Evolutionary conservation across 768 basidiomycete genomes (phyloP), one percentile per base, ranked within the genome.

Genomic region (Boletus speciosus): DNA sequence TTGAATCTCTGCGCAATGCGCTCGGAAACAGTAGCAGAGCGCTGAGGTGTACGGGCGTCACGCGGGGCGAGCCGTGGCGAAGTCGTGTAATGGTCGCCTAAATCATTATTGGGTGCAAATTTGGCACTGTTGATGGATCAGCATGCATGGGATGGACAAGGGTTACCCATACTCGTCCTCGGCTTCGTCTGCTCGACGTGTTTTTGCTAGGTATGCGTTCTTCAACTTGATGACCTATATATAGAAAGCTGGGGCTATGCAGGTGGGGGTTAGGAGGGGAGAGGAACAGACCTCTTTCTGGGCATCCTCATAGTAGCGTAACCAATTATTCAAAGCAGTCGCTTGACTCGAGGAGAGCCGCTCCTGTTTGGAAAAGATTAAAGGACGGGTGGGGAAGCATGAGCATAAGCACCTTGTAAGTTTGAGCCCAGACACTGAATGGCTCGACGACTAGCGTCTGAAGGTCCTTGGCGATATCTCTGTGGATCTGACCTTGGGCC

Each of bases 171-270:
- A 96, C 94, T 96, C 93, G 67, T 97, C 94, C 67, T 93, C 93
- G 8, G 88, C 86, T 65, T 97, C 94, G 62, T 97, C 94, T 15
- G 94, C 93, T 38, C 82, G 81, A 50, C 90, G 82, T 0, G 82
- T 85, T 70, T 93, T 96, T 32, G 78, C 71, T 11, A 91, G 69
- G 65, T 96, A 96, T 50, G 82, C 77, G 48, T 85, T 79, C 71
- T 90, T 93, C 58, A 93, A 72, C 70, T 86, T 87, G 40, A 76
- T 67, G 6, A 78, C 74, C 78, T 82, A 49, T 29, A 39, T 72
- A 37, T 11, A 38, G 25, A 50, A 32, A 40, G 57, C 16, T 58
- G n/a, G 40, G 35, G 40, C 11, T 32, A 34, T 36, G 15, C 49
- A 47, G 53, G 47, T 5, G 47, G 5, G 10, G 7, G 7, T 14